Evolutionary conservation across 306 rosid species (phyloP).

Genomic region (Oxytropis ochrocephala): DNA sequence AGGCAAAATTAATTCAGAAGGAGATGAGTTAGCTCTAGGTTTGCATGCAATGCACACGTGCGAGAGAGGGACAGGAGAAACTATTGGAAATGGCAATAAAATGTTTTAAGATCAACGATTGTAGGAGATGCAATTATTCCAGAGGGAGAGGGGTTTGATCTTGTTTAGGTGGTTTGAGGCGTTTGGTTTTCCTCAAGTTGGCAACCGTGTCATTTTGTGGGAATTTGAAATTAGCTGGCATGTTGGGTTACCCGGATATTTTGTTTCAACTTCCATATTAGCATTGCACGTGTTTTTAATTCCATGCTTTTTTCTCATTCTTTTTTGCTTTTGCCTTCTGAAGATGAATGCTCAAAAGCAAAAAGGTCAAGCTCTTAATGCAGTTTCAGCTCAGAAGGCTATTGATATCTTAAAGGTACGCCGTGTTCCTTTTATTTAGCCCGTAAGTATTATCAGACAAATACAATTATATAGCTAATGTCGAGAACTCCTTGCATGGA

Average conservation of each 20-base stretch:
- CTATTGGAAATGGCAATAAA: background rate
- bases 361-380: conserved; percentile 85
- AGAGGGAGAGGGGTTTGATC: background rate
- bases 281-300: background rate
- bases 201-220: background rate
- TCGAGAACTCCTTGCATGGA: background rate
- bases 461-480: background rate
- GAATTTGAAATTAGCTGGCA: background rate
- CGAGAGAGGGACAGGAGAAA: background rate
- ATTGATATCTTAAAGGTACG: conserved; percentile 82
- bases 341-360: conserved; percentile 94
- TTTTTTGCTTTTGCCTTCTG: background rate
- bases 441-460: background rate
- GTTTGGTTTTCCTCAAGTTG: background rate
- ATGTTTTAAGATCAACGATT: background rate
- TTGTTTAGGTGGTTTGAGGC: background rate
- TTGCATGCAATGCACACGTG: background rate
- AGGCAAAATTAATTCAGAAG: background rate
- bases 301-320: background rate
- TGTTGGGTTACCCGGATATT: background rate
- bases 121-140: background rate
- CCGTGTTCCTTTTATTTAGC: conserved; percentile 1
- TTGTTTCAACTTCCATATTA: background rate
- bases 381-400: conserved; percentile 85
- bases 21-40: background rate